Conservation (phyloP, 352 stramenopile species). For the Globisporangium cystogenes region DNA sequence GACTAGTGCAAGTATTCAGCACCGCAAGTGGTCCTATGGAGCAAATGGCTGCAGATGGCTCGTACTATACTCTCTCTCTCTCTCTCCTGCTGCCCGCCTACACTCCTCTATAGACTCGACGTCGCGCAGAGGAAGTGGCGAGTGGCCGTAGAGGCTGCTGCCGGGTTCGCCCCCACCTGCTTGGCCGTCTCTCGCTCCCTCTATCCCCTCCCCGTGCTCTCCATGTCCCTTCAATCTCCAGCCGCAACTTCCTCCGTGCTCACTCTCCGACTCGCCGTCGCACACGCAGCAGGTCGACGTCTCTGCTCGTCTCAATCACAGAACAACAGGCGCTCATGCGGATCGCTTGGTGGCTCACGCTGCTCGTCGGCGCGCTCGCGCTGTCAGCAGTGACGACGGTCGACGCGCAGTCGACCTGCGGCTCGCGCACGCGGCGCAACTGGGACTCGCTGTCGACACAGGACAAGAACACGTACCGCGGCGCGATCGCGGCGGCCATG, state of each 20-base stretch:
- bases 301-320: no score
- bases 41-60: neutral
- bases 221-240: neutral
- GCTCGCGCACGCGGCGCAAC: conserved; percentile 13
- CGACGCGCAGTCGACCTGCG: conserved; percentile 6
- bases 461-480: conserved; percentile 15
- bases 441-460: conserved; percentile 15
- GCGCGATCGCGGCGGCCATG: conserved; percentile 18
- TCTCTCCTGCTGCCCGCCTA: neutral
- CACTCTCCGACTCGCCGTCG: conserved; percentile 1
- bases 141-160: neutral
- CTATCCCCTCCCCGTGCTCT: neutral
- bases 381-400: neutral
- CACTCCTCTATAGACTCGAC: neutral
- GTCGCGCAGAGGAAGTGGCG: no score
- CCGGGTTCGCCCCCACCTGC: neutral
- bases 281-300: neutral
- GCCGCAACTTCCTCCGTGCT: no score
- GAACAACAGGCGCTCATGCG: neutral
- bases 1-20: neutral
- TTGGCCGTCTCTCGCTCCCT: neutral
- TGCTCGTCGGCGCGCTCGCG: conserved; percentile 1
- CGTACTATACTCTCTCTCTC: no score
- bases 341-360: neutral
- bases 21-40: neutral